These are phyloP conservation scores for Telfairia occidentalis DNA, from an alignment of 331 rosid species.

Conservation along the genomic window DNA sequence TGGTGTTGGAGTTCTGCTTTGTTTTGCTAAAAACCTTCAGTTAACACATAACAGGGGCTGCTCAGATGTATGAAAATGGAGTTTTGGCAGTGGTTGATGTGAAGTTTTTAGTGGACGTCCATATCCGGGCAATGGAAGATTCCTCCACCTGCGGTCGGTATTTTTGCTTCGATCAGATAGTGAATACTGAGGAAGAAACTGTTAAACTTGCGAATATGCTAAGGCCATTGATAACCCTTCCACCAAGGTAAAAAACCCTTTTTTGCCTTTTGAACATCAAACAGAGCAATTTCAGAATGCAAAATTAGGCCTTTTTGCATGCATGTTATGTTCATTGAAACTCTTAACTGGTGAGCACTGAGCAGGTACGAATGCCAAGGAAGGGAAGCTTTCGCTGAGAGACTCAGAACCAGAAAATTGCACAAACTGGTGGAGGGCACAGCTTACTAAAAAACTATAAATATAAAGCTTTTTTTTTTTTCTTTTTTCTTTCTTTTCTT, in stretches of 20 bases:
- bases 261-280: neutral
- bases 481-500: no score
- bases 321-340: neutral
- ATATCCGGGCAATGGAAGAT: constrained; percentile 36
- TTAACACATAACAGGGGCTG: constrained; percentile 31
- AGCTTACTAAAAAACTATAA: neutral
- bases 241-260: constrained; percentile 15
- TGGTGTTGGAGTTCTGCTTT: neutral
- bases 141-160: constrained; percentile 32
- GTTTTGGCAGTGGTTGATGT: constrained; percentile 28
- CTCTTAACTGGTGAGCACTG: neutral
- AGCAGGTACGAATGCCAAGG: constrained; percentile 27
- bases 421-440: constrained; percentile 23
- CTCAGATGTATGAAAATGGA: constrained; percentile 46
- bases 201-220: constrained; percentile 26
- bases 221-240: constrained; percentile 33
- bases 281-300: neutral
- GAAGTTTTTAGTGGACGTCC: constrained; percentile 23
- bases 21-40: neutral
- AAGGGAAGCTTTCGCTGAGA: constrained; percentile 22
- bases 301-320: neutral
- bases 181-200: constrained; percentile 29
- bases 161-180: constrained; percentile 28
- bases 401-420: constrained; percentile 25
- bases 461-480: neutral